These are phyloP conservation scores for Globisporangium uncinulatum DNA, from an alignment of 352 stramenopile species.

Conservation along the genomic window DNA sequence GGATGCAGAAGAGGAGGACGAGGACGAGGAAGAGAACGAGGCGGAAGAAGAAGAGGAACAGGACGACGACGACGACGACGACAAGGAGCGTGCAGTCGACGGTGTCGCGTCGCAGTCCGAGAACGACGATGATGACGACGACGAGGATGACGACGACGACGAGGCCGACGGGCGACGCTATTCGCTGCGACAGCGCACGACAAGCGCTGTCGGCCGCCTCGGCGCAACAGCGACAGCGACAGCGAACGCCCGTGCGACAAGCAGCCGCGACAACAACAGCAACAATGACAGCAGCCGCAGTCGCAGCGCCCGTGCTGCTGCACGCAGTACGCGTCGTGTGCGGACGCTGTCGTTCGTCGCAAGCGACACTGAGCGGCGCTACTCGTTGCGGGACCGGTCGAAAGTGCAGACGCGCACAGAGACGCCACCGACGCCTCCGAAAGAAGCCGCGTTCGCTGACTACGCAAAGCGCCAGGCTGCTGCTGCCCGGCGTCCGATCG, in stretches of 20 bases:
- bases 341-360: constrained; percentile 13
- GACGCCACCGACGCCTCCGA: background rate
- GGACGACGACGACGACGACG: constrained; percentile 24
- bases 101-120: constrained; percentile 7
- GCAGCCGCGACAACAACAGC: background rate
- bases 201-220: constrained; percentile 6
- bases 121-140: constrained; percentile 23
- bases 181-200: constrained; percentile 9
- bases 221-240: constrained; percentile 12
- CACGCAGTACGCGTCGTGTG: constrained; percentile 1
- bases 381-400: constrained; percentile 65
- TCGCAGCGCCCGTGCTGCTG: background rate
- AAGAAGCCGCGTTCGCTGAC: constrained; percentile 18
- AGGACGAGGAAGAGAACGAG: constrained; percentile 20
- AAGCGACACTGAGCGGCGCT: constrained; percentile 34
- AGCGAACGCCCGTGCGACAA: constrained; percentile 9
- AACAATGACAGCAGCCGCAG: constrained; percentile 4
- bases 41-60: constrained; percentile 16
- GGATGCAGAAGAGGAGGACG: constrained; percentile 20
- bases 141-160: constrained; percentile 8
- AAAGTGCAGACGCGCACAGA: constrained; percentile 43
- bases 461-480: constrained; percentile 54
- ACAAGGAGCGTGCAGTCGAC: constrained; percentile 9
- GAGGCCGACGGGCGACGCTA: constrained; percentile 9
- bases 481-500: constrained; percentile 4